Evolutionary conservation across 495 filamentous ascomycete species (phyloP).

Genomic region (Tuber magnatum): DNA sequence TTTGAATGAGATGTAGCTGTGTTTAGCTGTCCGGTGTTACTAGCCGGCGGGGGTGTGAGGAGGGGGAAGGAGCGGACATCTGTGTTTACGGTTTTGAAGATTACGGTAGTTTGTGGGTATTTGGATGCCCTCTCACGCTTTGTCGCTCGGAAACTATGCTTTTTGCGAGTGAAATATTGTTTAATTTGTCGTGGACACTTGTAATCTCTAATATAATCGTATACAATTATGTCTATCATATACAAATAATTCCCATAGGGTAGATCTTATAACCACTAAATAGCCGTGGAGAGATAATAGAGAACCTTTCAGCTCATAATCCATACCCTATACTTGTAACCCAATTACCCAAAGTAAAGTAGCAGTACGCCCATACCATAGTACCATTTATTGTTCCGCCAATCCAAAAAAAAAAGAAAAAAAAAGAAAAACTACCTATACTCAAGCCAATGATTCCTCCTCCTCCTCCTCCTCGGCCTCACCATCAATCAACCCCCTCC

Average conservation of each 20-base stretch:
- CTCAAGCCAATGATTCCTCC: neutral
- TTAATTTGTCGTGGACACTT: neutral
- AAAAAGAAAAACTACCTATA: neutral
- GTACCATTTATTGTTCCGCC: neutral
- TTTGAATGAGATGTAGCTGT: no score
- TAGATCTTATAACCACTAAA: neutral
- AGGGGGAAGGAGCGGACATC: neutral
- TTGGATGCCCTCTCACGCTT: neutral
- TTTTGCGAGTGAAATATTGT: neutral
- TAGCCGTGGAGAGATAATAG: neutral
- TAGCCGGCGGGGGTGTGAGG: neutral
- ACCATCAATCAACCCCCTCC: constrained; percentile 42
- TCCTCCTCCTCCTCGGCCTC: neutral
- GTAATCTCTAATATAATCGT: neutral
- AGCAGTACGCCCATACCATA: neutral
- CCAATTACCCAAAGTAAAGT: neutral
- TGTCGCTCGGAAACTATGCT: neutral
- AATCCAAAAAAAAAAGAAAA: neutral
- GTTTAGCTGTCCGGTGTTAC: no score
- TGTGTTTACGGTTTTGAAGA: neutral
- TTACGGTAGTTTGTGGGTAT: neutral
- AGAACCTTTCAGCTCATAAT: neutral
- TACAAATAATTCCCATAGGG: neutral
- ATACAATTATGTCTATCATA: neutral
- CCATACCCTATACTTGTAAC: neutral